These are phyloP conservation scores for Serendipita sp. DNA, from an alignment of 768 basidiomycete genomes.

Conservation along the genomic window DNA sequence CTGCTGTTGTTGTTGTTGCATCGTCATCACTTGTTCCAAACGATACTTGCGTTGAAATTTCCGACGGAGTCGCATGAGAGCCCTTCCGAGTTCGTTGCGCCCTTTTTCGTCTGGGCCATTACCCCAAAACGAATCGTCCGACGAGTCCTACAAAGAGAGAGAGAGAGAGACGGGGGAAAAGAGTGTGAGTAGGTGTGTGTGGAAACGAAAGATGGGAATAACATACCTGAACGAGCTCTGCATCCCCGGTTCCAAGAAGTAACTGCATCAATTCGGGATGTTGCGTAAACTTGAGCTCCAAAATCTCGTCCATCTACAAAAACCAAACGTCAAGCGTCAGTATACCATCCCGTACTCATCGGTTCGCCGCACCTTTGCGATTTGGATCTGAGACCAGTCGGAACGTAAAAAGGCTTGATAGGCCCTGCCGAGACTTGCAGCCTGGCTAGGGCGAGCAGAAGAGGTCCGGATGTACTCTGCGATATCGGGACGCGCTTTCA, in stretches of 20 bases:
- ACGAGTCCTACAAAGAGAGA: constrained; percentile 32
- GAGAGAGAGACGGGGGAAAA: too few relatives aligned
- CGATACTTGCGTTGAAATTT: too few relatives aligned
- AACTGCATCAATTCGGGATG: constrained; percentile 38
- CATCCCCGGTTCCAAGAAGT: constrained; percentile 37
- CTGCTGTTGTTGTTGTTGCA: too few relatives aligned
- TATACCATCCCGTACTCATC: not conserved
- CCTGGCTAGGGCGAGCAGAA: constrained; percentile 39
- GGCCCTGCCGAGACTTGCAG: constrained; percentile 19
- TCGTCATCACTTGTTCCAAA: too few relatives aligned
- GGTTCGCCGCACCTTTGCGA: constrained; percentile 29
- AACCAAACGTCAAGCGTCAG: not conserved
- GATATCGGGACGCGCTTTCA: constrained; percentile 31
- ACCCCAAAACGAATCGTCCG: constrained; percentile 50
- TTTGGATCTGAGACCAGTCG: constrained; percentile 41
- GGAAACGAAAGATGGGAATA: not conserved
- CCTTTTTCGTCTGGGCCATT: constrained; percentile 42
- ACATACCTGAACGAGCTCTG: constrained; percentile 21
- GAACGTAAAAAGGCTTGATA: constrained; percentile 24
- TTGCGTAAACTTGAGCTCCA: constrained; percentile 54
- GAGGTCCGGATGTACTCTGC: constrained; percentile 44
- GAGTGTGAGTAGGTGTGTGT: not conserved
- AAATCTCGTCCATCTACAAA: constrained; percentile 47
- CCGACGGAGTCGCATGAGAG: constrained; percentile 35
- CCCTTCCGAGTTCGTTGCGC: constrained; percentile 45